phyloP scores from a whole-genome alignment of 1,139 yeast species.

The Kazachstania sp. region DNA sequence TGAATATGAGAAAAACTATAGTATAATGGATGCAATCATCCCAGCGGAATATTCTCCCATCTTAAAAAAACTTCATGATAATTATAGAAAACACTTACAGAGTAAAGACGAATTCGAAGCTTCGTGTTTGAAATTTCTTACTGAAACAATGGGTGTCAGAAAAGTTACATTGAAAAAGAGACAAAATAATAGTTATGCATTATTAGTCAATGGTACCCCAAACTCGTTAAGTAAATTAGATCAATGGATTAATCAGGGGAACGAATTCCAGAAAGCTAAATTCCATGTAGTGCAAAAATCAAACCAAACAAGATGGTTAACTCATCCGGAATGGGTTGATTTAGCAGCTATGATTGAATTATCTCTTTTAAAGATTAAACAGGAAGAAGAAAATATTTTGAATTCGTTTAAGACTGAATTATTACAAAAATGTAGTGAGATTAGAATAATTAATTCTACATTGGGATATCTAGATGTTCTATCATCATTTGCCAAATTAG shows the following conservation, averaged over 20 bases:
- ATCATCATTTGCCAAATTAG: slow-evolving; percentile 61
- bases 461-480: slow-evolving; percentile 68
- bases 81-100: slow-evolving; percentile 15
- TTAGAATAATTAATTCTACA: slow-evolving; percentile 30
- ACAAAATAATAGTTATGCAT: slow-evolving; percentile 23
- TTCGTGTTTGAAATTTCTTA: slow-evolving; percentile 17
- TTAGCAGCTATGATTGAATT: slow-evolving; percentile 31
- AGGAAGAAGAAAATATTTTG: slow-evolving; percentile 29
- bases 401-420: slow-evolving; percentile 25
- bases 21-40: slow-evolving; percentile 12
- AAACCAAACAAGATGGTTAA: slow-evolving; percentile 30
- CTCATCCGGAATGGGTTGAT: slow-evolving; percentile 31
- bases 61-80: slow-evolving; percentile 16
- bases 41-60: slow-evolving; percentile 14
- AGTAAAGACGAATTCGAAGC: slow-evolving; percentile 17
- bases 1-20: neutral
- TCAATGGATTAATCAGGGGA: slow-evolving; percentile 9
- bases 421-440: slow-evolving; percentile 22
- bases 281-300: slow-evolving; percentile 25
- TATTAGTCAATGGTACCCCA: slow-evolving; percentile 21
- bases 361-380: slow-evolving; percentile 19
- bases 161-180: slow-evolving; percentile 19
- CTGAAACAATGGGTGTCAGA: slow-evolving; percentile 18
- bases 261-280: slow-evolving; percentile 5
- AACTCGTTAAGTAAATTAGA: slow-evolving; percentile 12